Base-by-base conservation (phyloP, 805 yeast genomes). In the Ogataea salicorniae region DNA sequence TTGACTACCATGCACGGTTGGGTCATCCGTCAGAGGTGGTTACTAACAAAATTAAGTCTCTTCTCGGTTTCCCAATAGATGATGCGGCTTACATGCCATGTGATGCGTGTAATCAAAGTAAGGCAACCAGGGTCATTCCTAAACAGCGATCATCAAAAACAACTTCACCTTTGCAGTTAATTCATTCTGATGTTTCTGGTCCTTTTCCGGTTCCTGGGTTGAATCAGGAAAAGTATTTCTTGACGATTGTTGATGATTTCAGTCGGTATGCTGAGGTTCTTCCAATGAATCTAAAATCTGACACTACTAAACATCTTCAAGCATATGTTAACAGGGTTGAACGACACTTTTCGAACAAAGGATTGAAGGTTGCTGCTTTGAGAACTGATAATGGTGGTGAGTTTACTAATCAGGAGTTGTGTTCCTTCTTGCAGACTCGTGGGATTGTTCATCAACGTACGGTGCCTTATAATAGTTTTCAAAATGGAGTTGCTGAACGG, bases 401-500 rank as follows among this genome's bases (percentile, higher is more conserved):
- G n/a, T n/a, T n/a, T n/a, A n/a, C n/a, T n/a, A n/a, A n/a, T n/a
- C n/a, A n/a, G n/a, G n/a, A n/a, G n/a, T n/a, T n/a, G n/a, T n/a
- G n/a, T 5, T 15, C 20, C 15, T 34, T 34, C n/a, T 14, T 34
- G 9, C 11, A 7, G 7, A 29, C 7, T 29, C 33, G 33, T 8
- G 33, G 33, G 7, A 29, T 29, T 11, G 11, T 11, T 29, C 33
- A 29, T 29, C 33, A 29, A 29, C 33, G 33, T 2, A 50, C 51
- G 16, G 47, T 45, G 13, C 41, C 50, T 2, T 40, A 45, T 20
- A 40, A 35, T 34, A 41, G 48, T 11, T 41, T 38, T 34, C 54
- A 50, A 37, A 50, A 50, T 47, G 51, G 49, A 16, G 47, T 47
- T 34, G 49, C 48, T 23, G 47, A 45, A 42, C 15, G 49, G 6